These are phyloP conservation scores for Fusarium sp. DNA, from an alignment of 2,329 filamentous ascomycete genomes.

Conservation along the genomic window DNA sequence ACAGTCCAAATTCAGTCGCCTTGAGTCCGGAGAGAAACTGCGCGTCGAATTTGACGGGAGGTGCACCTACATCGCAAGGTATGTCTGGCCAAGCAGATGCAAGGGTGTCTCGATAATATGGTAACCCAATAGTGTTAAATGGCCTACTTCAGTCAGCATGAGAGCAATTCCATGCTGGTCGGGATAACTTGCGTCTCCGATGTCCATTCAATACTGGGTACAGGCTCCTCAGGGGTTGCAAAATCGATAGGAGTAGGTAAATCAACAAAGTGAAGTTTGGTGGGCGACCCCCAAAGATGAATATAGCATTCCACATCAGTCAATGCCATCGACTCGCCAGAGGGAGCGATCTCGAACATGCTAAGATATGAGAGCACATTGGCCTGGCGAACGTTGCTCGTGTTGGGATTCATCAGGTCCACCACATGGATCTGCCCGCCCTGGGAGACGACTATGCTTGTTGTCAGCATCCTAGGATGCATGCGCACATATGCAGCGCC, in stretches of 20 bases:
- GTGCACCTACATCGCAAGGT: conserved; percentile 86
- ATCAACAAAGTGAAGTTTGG: conserved; percentile 89
- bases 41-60: conserved; percentile 79
- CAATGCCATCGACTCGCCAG: conserved; percentile 86
- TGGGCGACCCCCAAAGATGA: conserved; percentile 88
- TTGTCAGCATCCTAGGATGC: conserved; percentile 96
- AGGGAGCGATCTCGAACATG: conserved; percentile 87
- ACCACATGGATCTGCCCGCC: conserved; percentile 95
- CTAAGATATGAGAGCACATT: conserved; percentile 81
- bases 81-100: conserved; percentile 92
- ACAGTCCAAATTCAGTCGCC: conserved; percentile 79
- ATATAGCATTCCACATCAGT: conserved; percentile 83
- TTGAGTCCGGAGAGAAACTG: conserved; percentile 77
- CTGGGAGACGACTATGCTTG: conserved; percentile 92
- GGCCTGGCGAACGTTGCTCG: conserved; percentile 85
- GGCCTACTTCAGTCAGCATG: conserved; percentile 63
- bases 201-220: conserved; percentile 74
- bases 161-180: too few relatives aligned
- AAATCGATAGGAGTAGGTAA: conserved; percentile 83
- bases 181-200: conserved; percentile 70
- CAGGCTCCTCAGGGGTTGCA: conserved; percentile 72
- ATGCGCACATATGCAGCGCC: conserved; percentile 95
- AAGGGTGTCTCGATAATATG: conserved; percentile 89
- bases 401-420: conserved; percentile 93
- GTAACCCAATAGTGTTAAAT: conserved; percentile 87